Evolutionary conservation across 768 basidiomycete species (phyloP).

Genomic region (Kwoniella heveanensis): DNA sequence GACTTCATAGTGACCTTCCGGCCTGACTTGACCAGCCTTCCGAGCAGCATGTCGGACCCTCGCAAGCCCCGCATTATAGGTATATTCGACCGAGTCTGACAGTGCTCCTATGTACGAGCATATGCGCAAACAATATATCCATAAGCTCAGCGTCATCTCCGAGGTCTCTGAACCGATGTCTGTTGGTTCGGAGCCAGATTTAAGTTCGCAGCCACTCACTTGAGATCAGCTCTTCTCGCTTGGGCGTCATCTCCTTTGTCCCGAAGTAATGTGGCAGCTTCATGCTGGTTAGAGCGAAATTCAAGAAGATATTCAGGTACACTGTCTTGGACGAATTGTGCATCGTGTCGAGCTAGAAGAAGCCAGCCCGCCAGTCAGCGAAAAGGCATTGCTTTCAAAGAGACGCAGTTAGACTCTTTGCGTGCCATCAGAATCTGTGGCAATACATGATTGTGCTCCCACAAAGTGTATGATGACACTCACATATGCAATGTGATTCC

Average conservation of each 20-base stretch:
- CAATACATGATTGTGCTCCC: too few relatives aligned
- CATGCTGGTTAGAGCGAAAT: conserved; percentile 76
- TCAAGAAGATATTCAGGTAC: conserved; percentile 82
- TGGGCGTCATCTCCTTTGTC: neutral
- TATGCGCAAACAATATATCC: neutral
- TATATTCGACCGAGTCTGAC: conserved; percentile 34
- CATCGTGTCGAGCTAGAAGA: conserved; percentile 62
- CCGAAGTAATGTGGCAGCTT: conserved; percentile 83
- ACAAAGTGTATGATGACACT: too few relatives aligned
- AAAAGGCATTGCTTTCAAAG: too few relatives aligned
- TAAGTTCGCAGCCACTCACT: conserved; percentile 31
- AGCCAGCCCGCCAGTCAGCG: too few relatives aligned
- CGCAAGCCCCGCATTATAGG: conserved; percentile 39
- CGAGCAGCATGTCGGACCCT: conserved; percentile 36
- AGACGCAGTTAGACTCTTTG: too few relatives aligned
- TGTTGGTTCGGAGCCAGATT: too few relatives aligned
- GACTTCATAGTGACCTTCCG: conserved; percentile 31
- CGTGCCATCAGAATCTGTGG: too few relatives aligned
- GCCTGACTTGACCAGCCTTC: conserved; percentile 5
- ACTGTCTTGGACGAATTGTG: conserved; percentile 69
- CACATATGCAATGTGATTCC: conserved; percentile 74
- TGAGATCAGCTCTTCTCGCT: conserved; percentile 15
- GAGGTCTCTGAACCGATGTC: too few relatives aligned
- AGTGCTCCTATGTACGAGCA: conserved; percentile 22
- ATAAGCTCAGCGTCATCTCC: too few relatives aligned